phyloP scores from a whole-genome alignment of 495 filamentous ascomycete species.

The Xylaria palmicola region DNA sequence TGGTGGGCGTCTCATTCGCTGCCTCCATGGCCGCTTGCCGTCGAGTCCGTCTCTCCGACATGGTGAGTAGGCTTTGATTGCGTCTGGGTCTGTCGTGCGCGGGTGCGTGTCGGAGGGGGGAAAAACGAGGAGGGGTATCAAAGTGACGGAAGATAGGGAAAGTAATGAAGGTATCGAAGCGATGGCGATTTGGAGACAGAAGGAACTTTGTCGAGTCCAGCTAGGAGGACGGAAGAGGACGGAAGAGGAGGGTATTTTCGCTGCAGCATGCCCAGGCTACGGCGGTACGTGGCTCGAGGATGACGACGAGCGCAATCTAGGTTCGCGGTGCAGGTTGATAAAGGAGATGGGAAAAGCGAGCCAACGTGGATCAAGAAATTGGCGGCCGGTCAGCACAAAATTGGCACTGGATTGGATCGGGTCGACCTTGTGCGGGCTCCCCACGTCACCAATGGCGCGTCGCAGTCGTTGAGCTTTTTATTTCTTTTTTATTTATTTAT shows the following conservation, averaged over 20 bases:
- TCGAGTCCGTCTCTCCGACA: slow-evolving; percentile 35
- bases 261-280: background rate
- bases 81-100: background rate
- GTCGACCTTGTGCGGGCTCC: slow-evolving; percentile 1
- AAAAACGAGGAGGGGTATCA: background rate
- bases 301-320: background rate
- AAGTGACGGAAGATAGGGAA: background rate
- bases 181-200: background rate
- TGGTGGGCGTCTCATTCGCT: slow-evolving; percentile 20
- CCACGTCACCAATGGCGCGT: background rate
- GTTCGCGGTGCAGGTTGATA: background rate
- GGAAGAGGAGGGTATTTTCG: background rate
- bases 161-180: background rate
- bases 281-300: background rate
- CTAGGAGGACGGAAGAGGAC: background rate
- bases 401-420: slow-evolving; percentile 1
- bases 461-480: background rate
- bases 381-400: slow-evolving; percentile 11
- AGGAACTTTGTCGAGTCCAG: background rate
- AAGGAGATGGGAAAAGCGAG: slow-evolving; percentile 5
- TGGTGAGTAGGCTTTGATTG: slow-evolving; percentile 15
- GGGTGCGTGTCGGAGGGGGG: background rate
- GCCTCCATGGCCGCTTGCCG: slow-evolving; percentile 34
- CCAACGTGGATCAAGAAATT: slow-evolving; percentile 9
- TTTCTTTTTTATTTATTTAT: background rate